Base-by-base conservation (phyloP, 1,139 yeast species). In the Candida sojae region DNA sequence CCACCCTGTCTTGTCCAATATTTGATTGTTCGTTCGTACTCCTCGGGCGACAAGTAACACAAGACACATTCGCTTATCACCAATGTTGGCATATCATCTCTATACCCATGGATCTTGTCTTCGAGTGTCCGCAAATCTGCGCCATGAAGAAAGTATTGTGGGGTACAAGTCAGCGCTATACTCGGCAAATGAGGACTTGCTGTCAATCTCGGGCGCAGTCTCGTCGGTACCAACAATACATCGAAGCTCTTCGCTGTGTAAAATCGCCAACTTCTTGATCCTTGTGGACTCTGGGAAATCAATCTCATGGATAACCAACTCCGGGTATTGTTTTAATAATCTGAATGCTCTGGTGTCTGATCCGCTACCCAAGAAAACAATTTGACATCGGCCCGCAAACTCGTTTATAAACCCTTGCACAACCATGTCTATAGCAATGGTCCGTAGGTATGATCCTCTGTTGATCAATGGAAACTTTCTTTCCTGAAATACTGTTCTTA, bases 331-430 rank as follows among this genome's bases (percentile, higher is more conserved):
- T 21, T 59, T 48, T 42, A 88, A 63, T 2, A 83, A 49, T 5
- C 71, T 64, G 59, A 89, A 88, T 6, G 81, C 77, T 50, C 98
- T 67, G 1, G 97, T 84, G 64, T 93, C 99, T n/a, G 96, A 88
- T 0, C 99, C 99, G n/a, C 97, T 89, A 0, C 99, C 99, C 23
- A 93, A 66, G 4, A 95, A 90, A 0, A 93, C 67, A 9, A 93
- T 79, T 61, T 91, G 96, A 43, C 81, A 69, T 7, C 31, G 25
- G 10, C 43, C 45, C 1, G 43, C 54, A 47, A 65, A 63, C 31
- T 63, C 61, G 1, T 53, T 52, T 4, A 88, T 53, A 56, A 88
- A 89, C 33, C 64, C 59, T 1, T 73, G 69, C 1, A 89, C 66
- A 1, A 87, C 66, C 12, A 59, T 44, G 57, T 88, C 86, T 30